Percentiles rank a stretch among this genome's conserved stretches.
Evolutionary conservation across 1,284 basidiomycete species (phyloP).

Genomic region (Malassezia globosa): DNA sequence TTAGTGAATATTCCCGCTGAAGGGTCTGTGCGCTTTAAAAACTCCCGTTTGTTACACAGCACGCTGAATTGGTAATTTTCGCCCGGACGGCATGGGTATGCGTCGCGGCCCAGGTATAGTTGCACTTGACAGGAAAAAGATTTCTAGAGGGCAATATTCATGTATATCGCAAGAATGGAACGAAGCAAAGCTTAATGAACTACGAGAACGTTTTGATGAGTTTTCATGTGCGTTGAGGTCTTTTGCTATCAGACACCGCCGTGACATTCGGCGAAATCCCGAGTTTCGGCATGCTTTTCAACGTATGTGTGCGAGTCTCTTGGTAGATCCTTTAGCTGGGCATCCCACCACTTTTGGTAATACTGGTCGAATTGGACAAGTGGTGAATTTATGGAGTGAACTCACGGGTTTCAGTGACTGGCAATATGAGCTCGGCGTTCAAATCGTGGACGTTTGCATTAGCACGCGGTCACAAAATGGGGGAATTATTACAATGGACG

Average conservation of each 20-base stretch:
- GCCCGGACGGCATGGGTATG: no score
- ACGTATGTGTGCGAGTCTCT: slow-evolving; percentile 87
- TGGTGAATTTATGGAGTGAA: slow-evolving; percentile 72
- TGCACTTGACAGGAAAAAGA: slow-evolving; percentile 49
- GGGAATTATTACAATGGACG: slow-evolving; percentile 76
- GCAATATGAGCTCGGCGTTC: slow-evolving; percentile 88
- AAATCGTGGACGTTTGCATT: slow-evolving; percentile 92
- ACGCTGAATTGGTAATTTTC: no score
- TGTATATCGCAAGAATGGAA: slow-evolving; percentile 70
- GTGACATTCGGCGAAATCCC: slow-evolving; percentile 72
- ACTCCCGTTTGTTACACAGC: no score
- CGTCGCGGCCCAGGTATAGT: slow-evolving; percentile 52
- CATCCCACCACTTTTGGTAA: slow-evolving; percentile 10
- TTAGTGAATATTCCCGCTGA: no score
- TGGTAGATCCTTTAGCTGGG: slow-evolving; percentile 73
- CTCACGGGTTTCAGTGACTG: slow-evolving; percentile 76
- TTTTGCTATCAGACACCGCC: slow-evolving; percentile 73
- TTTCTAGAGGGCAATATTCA: slow-evolving; percentile 55
- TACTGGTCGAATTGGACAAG: slow-evolving; percentile 49
- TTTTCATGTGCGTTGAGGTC: slow-evolving; percentile 69
- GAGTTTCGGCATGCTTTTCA: slow-evolving; percentile 83
- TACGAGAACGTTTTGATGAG: slow-evolving; percentile 67
- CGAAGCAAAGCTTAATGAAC: slow-evolving; percentile 61
- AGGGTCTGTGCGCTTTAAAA: no score
- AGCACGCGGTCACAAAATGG: slow-evolving; percentile 77